A percentile compares a stretch with the other conserved stretches of the same genome.
phyloP scores from a whole-genome alignment of 148 eudicot species.

The Talinum fruticosum region DNA sequence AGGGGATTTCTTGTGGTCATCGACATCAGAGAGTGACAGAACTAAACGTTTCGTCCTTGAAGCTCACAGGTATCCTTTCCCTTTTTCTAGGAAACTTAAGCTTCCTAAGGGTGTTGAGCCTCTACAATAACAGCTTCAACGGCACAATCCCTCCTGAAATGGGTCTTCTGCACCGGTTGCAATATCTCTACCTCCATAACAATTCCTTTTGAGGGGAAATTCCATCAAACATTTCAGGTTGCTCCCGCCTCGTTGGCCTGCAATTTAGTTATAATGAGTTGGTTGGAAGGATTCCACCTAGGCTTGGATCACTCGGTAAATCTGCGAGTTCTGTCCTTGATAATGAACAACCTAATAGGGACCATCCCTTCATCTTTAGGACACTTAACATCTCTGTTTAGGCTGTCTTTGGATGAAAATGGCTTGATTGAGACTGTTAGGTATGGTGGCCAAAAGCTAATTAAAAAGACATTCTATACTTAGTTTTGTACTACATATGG shows the following conservation, averaged over 20 bases:
- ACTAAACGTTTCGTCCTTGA: constrained; percentile 5
- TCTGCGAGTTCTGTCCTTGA: constrained; percentile 2
- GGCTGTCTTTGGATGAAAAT: not conserved
- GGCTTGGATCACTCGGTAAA: constrained; percentile 22
- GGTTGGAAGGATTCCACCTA: constrained; percentile 23
- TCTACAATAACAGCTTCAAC: constrained; percentile 17
- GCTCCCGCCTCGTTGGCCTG: constrained; percentile 6
- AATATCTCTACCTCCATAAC: not conserved
- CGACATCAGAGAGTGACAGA: constrained; percentile 15
- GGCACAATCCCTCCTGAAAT: constrained; percentile 29
- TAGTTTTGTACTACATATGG: too few relatives aligned
- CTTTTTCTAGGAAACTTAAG: constrained; percentile 23
- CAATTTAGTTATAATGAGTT: constrained; percentile 12
- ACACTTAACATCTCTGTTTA: constrained; percentile 16
- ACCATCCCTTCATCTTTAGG: constrained; percentile 23
- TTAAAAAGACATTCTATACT: too few relatives aligned
- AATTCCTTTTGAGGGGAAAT: constrained; percentile 23
- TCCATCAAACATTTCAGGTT: constrained; percentile 20
- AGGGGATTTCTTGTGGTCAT: constrained; percentile 18
- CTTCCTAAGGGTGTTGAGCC: constrained; percentile 1
- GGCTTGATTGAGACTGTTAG: constrained; percentile 16
- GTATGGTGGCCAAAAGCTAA: too few relatives aligned
- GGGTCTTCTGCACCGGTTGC: constrained; percentile 11
- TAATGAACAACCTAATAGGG: constrained; percentile 8
- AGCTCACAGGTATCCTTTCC: constrained; percentile 19